Conservation (phyloP, 768 basidiomycete species). For the Leccinum barrowsii region DNA sequence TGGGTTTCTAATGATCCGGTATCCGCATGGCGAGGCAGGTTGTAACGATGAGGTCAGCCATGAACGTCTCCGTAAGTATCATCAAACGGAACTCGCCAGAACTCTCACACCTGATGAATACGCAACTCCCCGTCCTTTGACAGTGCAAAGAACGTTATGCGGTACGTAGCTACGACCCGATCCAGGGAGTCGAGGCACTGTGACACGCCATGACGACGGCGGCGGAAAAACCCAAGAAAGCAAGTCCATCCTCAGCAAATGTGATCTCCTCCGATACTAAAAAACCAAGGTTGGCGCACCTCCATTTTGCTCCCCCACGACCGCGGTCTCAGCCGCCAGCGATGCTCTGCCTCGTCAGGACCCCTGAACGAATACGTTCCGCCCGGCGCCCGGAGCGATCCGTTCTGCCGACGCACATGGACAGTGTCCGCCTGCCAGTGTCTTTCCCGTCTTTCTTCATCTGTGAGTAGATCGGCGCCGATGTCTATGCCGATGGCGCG, state of each 20-base stretch:
- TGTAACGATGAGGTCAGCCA: slow-evolving; percentile 30
- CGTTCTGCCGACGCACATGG: slow-evolving; percentile 10
- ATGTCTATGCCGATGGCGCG: too few species aligned
- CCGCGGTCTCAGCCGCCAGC: slow-evolving; percentile 19
- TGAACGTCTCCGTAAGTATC: slow-evolving; percentile 8
- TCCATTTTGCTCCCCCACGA: slow-evolving; percentile 15
- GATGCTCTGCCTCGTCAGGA: slow-evolving; percentile 21
- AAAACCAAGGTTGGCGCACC: slow-evolving; percentile 6
- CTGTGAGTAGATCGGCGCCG: too few species aligned
- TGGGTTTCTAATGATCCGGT: slow-evolving; percentile 21
- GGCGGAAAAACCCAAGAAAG: too few species aligned
- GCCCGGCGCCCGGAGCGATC: neutral
- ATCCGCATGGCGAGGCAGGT: slow-evolving; percentile 31
- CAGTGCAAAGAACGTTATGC: slow-evolving; percentile 27
- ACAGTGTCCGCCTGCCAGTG: slow-evolving; percentile 1
- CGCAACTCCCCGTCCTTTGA: slow-evolving; percentile 31
- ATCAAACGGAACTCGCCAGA: neutral
- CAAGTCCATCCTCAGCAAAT: too few species aligned
- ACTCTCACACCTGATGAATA: slow-evolving; percentile 26
- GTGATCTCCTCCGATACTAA: neutral
- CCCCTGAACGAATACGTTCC: slow-evolving; percentile 22
- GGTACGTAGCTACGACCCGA: slow-evolving; percentile 30
- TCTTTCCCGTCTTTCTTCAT: too few species aligned
- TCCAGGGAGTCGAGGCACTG: slow-evolving; percentile 24
- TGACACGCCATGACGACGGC: neutral